Percentiles rank a stretch among this genome's conserved stretches.
Evolutionary conservation across 257 asterid species (phyloP).

Genomic region (Paulownia fortunei): DNA sequence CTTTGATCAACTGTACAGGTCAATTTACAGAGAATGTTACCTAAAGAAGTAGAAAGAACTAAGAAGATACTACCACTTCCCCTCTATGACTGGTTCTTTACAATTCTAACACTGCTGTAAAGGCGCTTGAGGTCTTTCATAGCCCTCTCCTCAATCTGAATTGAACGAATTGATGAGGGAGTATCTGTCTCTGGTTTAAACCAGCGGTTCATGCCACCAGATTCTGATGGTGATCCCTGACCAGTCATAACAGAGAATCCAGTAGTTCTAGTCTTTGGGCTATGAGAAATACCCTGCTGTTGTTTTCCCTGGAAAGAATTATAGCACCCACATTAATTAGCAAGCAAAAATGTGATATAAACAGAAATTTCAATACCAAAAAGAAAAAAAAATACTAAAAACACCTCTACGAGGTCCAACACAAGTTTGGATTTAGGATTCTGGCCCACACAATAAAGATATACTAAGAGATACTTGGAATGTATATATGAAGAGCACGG

Average conservation of each 20-base stretch:
- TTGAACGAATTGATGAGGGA: slow-evolving; percentile 81
- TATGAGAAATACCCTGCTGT: slow-evolving; percentile 55
- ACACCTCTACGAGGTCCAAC: background rate
- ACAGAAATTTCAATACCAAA: background rate
- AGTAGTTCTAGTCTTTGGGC: slow-evolving; percentile 75
- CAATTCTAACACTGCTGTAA: slow-evolving; percentile 80
- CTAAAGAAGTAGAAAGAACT: slow-evolving; percentile 16
- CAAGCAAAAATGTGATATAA: background rate
- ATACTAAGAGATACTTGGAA: background rate
- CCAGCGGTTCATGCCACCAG: slow-evolving; percentile 78
- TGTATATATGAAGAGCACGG: background rate
- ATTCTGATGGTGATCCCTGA: slow-evolving; percentile 81
- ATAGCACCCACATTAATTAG: background rate
- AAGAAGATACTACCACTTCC: background rate
- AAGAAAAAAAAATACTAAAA: background rate
- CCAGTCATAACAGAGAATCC: slow-evolving; percentile 78
- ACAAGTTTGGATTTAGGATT: background rate
- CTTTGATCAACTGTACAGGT: slow-evolving; percentile 33
- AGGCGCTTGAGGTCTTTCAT: slow-evolving; percentile 90
- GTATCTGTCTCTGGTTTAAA: slow-evolving; percentile 78
- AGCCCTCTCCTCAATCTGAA: slow-evolving; percentile 95
- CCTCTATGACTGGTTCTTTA: slow-evolving; percentile 69
- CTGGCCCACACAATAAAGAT: background rate
- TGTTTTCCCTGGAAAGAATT: slow-evolving; percentile 57
- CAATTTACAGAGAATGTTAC: slow-evolving; percentile 31